Conservation (phyloP, 2,329 filamentous ascomycete genomes). For the Cladosporium velox region DNA sequence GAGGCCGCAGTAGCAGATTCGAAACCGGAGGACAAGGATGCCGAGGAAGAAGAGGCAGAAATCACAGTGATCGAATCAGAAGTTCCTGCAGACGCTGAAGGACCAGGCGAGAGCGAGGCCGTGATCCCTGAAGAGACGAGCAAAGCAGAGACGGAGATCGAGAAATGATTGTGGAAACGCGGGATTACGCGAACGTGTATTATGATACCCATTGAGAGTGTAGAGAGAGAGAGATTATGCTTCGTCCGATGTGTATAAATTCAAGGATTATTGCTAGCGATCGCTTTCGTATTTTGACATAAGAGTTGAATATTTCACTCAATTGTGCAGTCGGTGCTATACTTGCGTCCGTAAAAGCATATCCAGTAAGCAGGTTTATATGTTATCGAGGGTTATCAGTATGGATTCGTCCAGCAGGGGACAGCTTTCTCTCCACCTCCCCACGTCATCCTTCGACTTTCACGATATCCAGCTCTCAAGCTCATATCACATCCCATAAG, state of each 20-base stretch:
- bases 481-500: not conserved
- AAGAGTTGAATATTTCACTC: no score
- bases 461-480: not conserved
- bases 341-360: no score
- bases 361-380: no score
- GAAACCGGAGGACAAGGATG: constrained; percentile 21
- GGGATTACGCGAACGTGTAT: constrained; percentile 6
- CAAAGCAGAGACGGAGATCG: constrained; percentile 7
- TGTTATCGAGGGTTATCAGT: no score
- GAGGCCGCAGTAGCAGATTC: constrained; percentile 17
- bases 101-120: constrained; percentile 8
- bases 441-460: not conserved
- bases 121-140: constrained; percentile 10
- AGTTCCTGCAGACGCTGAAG: constrained; percentile 22
- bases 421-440: constrained; percentile 1
- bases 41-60: constrained; percentile 23
- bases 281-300: no score
- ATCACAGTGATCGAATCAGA: constrained; percentile 26
- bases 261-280: not conserved
- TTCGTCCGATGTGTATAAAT: constrained; percentile 6
- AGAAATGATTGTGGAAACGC: not conserved
- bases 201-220: constrained; percentile 19
- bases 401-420: not conserved
- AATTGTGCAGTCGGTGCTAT: no score
- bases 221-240: not conserved